A percentile compares a stretch with the other conserved stretches of the same genome.
phyloP scores from a whole-genome alignment of 1,284 basidiomycete genomes.

The Anthracocystis panici-leucophaei region DNA sequence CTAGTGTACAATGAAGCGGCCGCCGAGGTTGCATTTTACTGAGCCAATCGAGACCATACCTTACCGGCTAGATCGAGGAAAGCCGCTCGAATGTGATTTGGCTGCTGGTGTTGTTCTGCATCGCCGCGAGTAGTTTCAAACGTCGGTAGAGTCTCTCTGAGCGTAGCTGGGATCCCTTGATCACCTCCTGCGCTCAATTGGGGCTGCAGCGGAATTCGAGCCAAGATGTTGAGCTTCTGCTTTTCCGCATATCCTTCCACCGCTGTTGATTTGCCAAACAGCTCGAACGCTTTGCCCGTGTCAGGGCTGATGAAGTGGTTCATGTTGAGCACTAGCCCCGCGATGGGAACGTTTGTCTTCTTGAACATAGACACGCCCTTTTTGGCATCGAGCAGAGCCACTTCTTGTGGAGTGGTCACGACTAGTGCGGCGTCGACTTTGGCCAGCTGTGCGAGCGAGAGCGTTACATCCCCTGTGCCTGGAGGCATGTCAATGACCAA shows the following conservation, averaged over 20 bases:
- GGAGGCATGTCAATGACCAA: constrained; percentile 97
- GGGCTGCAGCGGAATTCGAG: constrained; percentile 85
- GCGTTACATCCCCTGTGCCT: constrained; percentile 94
- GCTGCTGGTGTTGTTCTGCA: constrained; percentile 17
- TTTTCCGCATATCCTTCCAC: constrained; percentile 78
- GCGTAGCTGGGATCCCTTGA: constrained; percentile 74
- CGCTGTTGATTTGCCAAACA: constrained; percentile 81
- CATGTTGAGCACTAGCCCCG: constrained; percentile 90
- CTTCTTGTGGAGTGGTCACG: constrained; percentile 94
- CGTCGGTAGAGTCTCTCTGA: constrained; percentile 61
- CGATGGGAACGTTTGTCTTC: constrained; percentile 88
- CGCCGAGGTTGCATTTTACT: neutral
- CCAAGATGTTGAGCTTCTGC: constrained; percentile 79
- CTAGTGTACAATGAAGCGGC: neutral
- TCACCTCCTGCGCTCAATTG: constrained; percentile 83
- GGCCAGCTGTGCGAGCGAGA: constrained; percentile 91
- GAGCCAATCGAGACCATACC: constrained; percentile 33
- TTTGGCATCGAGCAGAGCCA: constrained; percentile 89
- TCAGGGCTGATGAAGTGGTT: constrained; percentile 86
- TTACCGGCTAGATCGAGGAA: constrained; percentile 51
- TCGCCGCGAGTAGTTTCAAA: constrained; percentile 33
- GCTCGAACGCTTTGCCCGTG: constrained; percentile 78
- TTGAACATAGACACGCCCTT: constrained; percentile 94
- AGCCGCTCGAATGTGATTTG: constrained; percentile 23
- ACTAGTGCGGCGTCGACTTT: constrained; percentile 63